Evolutionary conservation across 352 stramenopile species (phyloP).

Genomic region (Globisporangium camurandrum): DNA sequence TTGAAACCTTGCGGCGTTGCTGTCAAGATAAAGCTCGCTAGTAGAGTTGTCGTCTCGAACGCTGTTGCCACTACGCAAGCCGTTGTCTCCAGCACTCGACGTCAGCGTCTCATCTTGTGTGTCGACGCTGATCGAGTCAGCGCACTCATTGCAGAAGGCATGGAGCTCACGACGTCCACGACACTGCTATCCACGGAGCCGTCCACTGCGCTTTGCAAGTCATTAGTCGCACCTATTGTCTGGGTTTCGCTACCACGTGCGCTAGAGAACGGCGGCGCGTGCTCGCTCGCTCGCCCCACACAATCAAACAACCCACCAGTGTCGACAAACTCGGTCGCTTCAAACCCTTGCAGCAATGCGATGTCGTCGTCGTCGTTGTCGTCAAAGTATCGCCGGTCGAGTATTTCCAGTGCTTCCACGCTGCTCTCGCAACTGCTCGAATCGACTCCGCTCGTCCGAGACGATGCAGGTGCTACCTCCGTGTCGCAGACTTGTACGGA

Average conservation of each 20-base stretch:
- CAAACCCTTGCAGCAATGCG: conserved; percentile 3
- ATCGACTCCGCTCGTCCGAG: not conserved
- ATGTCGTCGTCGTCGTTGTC: conserved; percentile 7
- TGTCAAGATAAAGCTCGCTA: too few species aligned
- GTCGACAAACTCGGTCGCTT: not conserved
- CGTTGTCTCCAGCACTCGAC: too few species aligned
- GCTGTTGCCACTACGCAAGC: too few species aligned
- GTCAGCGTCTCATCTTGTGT: too few species aligned
- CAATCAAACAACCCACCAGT: not conserved
- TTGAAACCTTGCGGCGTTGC: too few species aligned
- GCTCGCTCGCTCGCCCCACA: not conserved
- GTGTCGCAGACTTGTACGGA: not conserved
- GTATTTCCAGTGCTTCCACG: conserved; percentile 21
- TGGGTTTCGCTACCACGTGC: too few species aligned
- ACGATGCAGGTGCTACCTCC: not conserved
- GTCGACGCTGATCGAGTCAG: too few species aligned
- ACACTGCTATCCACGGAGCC: too few species aligned
- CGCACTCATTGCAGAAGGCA: too few species aligned
- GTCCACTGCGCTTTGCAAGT: not conserved
- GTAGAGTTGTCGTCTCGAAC: too few species aligned
- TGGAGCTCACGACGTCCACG: too few species aligned
- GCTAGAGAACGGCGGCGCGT: not conserved
- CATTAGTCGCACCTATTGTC: not conserved
- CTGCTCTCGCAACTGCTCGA: conserved; percentile 15
- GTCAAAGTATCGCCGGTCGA: conserved; percentile 2